A percentile compares a stretch with the other conserved stretches of the same genome.
Evolutionary conservation across 495 filamentous ascomycete species (phyloP).

Genomic region (Letharia lupina): DNA sequence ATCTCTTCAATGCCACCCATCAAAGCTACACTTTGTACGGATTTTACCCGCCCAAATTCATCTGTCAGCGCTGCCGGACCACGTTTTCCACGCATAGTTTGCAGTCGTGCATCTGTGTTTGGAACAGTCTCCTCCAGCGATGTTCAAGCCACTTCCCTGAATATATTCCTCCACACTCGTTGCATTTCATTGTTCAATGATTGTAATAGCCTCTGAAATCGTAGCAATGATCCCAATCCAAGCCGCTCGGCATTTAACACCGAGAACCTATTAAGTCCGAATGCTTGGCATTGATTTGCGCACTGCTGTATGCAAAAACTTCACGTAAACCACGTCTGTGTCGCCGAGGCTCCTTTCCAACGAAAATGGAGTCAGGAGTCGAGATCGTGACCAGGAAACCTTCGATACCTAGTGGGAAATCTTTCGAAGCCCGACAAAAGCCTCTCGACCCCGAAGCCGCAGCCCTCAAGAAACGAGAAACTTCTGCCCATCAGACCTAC

Average conservation of each 20-base stretch:
- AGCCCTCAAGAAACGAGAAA: constrained; percentile 10
- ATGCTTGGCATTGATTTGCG: not conserved
- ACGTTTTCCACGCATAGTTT: not conserved
- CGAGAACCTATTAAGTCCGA: not conserved
- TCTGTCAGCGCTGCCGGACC: too few relatives aligned
- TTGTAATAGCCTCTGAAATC: too few relatives aligned
- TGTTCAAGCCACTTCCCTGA: not conserved
- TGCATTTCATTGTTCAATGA: too few relatives aligned
- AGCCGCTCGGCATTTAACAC: not conserved
- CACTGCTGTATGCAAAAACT: too few relatives aligned
- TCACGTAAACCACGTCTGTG: not conserved
- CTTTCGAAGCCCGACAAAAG: not conserved
- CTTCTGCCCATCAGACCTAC: constrained; percentile 66
- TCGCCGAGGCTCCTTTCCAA: not conserved
- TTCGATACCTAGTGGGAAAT: not conserved
- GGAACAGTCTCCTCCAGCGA: not conserved
- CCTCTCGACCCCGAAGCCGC: constrained; percentile 11
- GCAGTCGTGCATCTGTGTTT: not conserved
- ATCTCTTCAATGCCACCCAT: not conserved
- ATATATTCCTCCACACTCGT: too few relatives aligned
- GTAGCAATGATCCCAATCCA: too few relatives aligned
- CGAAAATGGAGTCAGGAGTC: constrained; percentile 17
- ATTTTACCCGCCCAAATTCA: too few relatives aligned
- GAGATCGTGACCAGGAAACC: constrained; percentile 7
- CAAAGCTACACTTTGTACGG: not conserved